Percentiles rank a stretch among this genome's conserved stretches.
These are phyloP conservation scores for Tremella yokohamensis DNA, from an alignment of 768 basidiomycete genomes.

Conservation along the genomic window DNA sequence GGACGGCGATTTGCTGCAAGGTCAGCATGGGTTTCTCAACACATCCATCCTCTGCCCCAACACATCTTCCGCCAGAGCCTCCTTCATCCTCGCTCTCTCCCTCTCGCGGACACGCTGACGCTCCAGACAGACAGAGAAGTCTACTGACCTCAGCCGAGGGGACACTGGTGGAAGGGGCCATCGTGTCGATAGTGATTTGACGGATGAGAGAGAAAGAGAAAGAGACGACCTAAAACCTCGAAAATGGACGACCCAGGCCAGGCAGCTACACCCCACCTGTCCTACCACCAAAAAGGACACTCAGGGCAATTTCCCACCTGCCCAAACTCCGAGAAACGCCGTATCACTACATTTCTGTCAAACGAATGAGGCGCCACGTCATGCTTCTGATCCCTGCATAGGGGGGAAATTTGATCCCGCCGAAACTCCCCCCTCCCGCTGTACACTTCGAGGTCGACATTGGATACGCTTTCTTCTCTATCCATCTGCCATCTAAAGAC, in stretches of 20 bases:
- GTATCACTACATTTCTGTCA: neutral
- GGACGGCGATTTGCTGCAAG: constrained; percentile 71
- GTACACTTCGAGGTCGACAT: constrained; percentile 4
- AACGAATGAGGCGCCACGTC: constrained; percentile 9
- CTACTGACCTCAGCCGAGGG: constrained; percentile 44
- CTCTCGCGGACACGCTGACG: neutral
- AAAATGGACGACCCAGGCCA: constrained; percentile 1
- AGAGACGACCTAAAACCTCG: neutral
- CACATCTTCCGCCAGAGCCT: constrained; percentile 5
- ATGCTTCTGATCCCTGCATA: neutral
- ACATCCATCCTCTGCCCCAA: no score
- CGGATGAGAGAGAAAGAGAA: constrained; percentile 23
- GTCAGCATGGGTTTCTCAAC: constrained; percentile 10
- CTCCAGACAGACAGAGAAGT: neutral
- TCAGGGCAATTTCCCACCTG: constrained; percentile 4
- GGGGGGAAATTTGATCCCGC: no score
- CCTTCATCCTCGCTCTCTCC: constrained; percentile 5
- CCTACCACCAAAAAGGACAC: no score
- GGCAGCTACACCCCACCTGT: neutral
- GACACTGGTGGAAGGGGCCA: constrained; percentile 49
- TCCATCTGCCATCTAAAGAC: constrained; percentile 15
- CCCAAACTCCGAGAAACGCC: constrained; percentile 17
- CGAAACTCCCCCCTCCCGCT: constrained; percentile 2
- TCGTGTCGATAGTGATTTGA: constrained; percentile 29
- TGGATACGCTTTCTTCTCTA: constrained; percentile 4